A percentile compares a stretch with the other conserved stretches of the same genome.
phyloP scores from a whole-genome alignment of 169 alveolate genomes.

The Cryptosporidium sp. region DNA sequence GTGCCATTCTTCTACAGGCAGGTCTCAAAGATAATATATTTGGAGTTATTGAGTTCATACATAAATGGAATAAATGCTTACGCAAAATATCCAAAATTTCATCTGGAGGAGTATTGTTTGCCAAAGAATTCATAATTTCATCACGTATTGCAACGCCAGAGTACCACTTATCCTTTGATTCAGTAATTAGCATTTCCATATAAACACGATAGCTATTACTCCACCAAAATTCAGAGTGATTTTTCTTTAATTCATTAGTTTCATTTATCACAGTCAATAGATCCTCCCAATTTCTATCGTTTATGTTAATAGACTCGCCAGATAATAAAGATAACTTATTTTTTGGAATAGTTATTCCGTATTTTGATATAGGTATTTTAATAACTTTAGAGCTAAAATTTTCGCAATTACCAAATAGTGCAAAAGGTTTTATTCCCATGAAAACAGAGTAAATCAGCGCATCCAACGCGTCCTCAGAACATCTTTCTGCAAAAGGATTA shows the following conservation, averaged over 20 bases:
- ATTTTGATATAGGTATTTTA: conserved; percentile 10
- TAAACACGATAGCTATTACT: conserved; percentile 24
- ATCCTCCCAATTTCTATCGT: conserved; percentile 52
- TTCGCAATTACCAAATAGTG: conserved; percentile 10
- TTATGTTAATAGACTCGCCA: conserved; percentile 32
- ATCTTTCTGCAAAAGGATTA: conserved; percentile 62
- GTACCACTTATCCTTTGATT: conserved; percentile 40
- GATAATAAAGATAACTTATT: conserved; percentile 24
- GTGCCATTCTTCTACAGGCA: conserved; percentile 75
- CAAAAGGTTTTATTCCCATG: conserved; percentile 51
- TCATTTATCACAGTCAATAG: conserved; percentile 13
- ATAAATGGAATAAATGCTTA: conserved; percentile 33
- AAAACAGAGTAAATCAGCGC: conserved; percentile 48
- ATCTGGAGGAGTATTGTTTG: conserved; percentile 19
- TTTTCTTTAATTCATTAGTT: conserved; percentile 31
- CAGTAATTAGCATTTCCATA: conserved; percentile 62
- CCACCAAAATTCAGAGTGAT: conserved; percentile 44
- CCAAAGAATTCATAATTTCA: conserved; percentile 6
- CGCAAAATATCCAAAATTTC: conserved; percentile 21
- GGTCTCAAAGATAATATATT: conserved; percentile 56
- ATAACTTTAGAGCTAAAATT: neutral
- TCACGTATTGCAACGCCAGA: conserved; percentile 16
- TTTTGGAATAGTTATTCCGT: conserved; percentile 41
- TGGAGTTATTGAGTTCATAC: conserved; percentile 42
- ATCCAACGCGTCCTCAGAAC: conserved; percentile 67